Base-by-base conservation (phyloP, 257 asterid species). In the Catharanthus roseus region DNA sequence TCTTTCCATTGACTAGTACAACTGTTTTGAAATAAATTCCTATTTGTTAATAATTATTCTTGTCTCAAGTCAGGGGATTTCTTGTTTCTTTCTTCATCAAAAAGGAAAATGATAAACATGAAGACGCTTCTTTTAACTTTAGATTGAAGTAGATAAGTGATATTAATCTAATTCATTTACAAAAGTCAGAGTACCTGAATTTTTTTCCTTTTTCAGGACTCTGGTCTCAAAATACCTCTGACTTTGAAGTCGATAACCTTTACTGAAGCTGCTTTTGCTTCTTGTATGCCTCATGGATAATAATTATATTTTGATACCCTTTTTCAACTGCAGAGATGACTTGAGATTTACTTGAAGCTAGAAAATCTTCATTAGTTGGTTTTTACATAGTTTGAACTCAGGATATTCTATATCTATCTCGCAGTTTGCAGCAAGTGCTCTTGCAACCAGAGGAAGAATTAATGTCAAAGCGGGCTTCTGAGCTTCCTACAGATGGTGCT, bases 381-480 rank as follows among this genome's bases (percentile, higher is more conserved):
- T 0, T 71, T 18, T n/a, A 24, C 69, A 34, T 23, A 3, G 16
- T 57, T 47, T 51, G 34, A 38, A 66, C 60, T 31, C 56, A 23
- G 62, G 31, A 67, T 29, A 21, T 47, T 28, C 56, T 75, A 26
- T 64, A 55, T 65, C 26, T 56, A 33, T 31, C 61, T 62, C 61
- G 61, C 82, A 84, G 88, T 78, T 82, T 84, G 80, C 86, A 82
- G 78, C 86, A 77, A 47, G 81, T 82, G 36, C 75, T 84, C 50
- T 74, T 84, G 65, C 88, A 79, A 65, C 79, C 88, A 26, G 86
- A 84, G 78, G 88, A 84, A 74, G 88, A 84, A 68, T 53, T 84
- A 70, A 57, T 84, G 85, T 73, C 75, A 63, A 84, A 78, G 71
- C 86, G 72, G 72, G 69, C 85, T 66, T 79, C 83, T 4, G 86